Evolutionary conservation across 2,329 filamentous ascomycete genomes (phyloP), one percentile per base, ranked within the genome.

Genomic region (Geosmithia flava): DNA sequence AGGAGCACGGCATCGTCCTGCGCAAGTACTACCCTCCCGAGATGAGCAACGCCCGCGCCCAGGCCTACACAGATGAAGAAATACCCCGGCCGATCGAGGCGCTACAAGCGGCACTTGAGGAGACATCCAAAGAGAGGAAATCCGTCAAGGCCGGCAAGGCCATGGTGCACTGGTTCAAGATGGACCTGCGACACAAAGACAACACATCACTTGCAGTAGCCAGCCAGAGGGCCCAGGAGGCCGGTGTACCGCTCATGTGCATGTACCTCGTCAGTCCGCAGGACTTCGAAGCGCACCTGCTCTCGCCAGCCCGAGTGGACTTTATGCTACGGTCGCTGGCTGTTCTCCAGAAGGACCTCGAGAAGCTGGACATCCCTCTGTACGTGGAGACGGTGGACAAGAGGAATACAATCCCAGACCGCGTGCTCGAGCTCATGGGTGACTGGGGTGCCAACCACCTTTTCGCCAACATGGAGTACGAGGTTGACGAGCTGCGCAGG

Each of bases 91-190:
- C 89, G 0, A 84, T 94, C 19, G 80, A 89, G 55, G 63, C 76
- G 0, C 71, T 95, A 2, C 61, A 79, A 6, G 61, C 68, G 1
- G 80, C 81, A 0, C 69, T 89, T 5, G 60, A 71, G 20, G 75
- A 81, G 2, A 93, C 87, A 0, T 64, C 70, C 2, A 56, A 64
- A 0, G 61, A 65, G 37, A 74, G 85, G 8, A 67, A 71, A 27
- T 62, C 67, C 1, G 72, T 85, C 13, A 52, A 66, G 1, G 67
- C 73, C 0, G 76, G 76, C 29, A 68, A 77, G 23, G 78, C 81
- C 0, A 83, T 95, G 0, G 77, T 95, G 0, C 87, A 95, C 64
- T 95, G 89, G 89, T 95, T 91, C 70, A 94, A 93, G 65, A 80
- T 78, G 58, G 90, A 95, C 61, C 65, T 95, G 46, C 76, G 89